A percentile compares a stretch with the other conserved stretches of the same genome.
These are phyloP conservation scores for Solanum arcanum DNA, from an alignment of 257 asterid species.

Conservation along the genomic window DNA sequence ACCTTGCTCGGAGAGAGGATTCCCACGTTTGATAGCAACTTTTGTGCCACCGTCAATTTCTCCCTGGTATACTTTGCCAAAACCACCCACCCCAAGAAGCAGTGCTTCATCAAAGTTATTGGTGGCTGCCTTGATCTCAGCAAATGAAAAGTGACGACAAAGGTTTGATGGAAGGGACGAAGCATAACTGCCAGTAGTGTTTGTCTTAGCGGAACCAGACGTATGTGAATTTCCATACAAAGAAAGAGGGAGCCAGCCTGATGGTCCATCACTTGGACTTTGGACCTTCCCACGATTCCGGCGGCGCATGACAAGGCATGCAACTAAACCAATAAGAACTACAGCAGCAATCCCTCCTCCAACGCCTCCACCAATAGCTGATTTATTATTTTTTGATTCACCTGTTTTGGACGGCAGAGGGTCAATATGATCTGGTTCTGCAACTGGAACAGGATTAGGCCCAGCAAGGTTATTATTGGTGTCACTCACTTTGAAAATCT, in stretches of 20 bases:
- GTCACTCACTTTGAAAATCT: constrained; percentile 6
- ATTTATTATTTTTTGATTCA: not conserved
- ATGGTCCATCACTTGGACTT: not conserved
- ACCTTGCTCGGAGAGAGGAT: not conserved
- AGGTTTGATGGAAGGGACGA: not conserved
- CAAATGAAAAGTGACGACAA: not conserved
- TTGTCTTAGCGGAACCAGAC: not conserved
- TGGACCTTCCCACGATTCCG: not conserved
- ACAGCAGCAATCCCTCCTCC: not conserved
- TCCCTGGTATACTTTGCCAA: not conserved
- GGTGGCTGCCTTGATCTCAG: not conserved
- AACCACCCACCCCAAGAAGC: not conserved
- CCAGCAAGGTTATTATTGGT: not conserved
- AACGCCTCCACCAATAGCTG: not conserved
- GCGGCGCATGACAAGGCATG: not conserved
- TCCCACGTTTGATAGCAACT: not conserved
- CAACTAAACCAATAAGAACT: not conserved
- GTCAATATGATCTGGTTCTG: not conserved
- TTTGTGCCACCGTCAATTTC: not conserved
- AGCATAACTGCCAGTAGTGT: not conserved
- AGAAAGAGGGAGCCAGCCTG: not conserved
- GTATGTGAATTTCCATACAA: not conserved
- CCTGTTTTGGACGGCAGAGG: not conserved
- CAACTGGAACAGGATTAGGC: not conserved
- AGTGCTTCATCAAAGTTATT: not conserved